phyloP scores from a whole-genome alignment of 1,139 yeast species.

The Yamadazyma diddensiae region DNA sequence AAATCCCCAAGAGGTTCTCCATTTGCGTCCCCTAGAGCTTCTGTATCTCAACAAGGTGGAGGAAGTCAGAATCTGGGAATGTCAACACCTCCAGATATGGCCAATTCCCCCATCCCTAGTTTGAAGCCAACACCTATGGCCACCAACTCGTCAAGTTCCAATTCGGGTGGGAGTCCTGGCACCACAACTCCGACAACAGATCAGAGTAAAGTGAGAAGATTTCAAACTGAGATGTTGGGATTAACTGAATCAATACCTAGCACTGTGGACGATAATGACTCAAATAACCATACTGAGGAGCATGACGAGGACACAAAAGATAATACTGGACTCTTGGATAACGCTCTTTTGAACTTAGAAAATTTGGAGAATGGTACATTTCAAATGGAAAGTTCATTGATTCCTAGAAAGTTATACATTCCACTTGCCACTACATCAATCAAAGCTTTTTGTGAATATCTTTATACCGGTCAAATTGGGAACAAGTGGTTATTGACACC shows the following conservation, averaged over 20 bases:
- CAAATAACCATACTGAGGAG: not conserved
- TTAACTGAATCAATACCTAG: not conserved
- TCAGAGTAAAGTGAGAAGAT: conserved; percentile 1
- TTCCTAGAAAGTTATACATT: conserved; percentile 65
- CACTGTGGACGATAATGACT: not conserved
- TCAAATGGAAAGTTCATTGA: conserved; percentile 53
- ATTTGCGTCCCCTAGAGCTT: conserved; percentile 48
- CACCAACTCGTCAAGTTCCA: conserved; percentile 1
- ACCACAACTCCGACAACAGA: conserved; percentile 1
- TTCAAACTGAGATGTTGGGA: conserved; percentile 1
- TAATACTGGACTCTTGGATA: conserved; percentile 19
- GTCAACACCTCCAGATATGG: conserved; percentile 16
- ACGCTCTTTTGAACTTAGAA: conserved; percentile 37
- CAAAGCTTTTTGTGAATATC: conserved; percentile 65
- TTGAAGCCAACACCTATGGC: conserved; percentile 14
- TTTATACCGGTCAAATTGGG: conserved; percentile 77
- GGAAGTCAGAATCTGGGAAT: conserved; percentile 4
- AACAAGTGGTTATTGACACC: conserved; percentile 69
- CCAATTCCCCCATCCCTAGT: conserved; percentile 20
- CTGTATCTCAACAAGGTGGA: conserved; percentile 28
- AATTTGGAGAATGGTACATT: conserved; percentile 31
- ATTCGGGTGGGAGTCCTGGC: conserved; percentile 1
- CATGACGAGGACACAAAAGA: not conserved
- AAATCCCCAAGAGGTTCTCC: conserved; percentile 44
- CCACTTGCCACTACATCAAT: conserved; percentile 64